A percentile compares a stretch with the other conserved stretches of the same genome.
These are phyloP conservation scores for Reutealis trisperma DNA, from an alignment of 345 rosid genomes.

Conservation along the genomic window DNA sequence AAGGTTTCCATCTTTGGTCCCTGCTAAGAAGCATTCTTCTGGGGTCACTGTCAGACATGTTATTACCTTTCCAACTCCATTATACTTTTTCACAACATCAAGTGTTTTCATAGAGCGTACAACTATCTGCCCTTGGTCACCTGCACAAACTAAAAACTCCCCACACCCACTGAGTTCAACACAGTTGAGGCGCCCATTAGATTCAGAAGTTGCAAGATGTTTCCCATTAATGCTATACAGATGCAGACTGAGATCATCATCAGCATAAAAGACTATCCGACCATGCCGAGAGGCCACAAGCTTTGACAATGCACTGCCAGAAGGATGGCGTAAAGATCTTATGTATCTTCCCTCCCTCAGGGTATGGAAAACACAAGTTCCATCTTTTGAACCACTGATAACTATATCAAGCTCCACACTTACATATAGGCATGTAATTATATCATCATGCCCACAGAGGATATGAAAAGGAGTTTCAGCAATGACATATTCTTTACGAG, in stretches of 20 bases:
- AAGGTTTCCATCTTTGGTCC: slow-evolving; percentile 90
- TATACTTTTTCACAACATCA: slow-evolving; percentile 69
- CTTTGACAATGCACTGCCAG: slow-evolving; percentile 79
- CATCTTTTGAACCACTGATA: slow-evolving; percentile 97
- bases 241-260: slow-evolving; percentile 87
- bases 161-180: slow-evolving; percentile 86
- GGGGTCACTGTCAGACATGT: slow-evolving; percentile 78
- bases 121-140: slow-evolving; percentile 93
- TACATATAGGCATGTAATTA: slow-evolving; percentile 81
- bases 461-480: slow-evolving; percentile 92
- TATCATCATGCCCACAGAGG: slow-evolving; percentile 92
- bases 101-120: slow-evolving; percentile 92
- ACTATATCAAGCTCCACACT: slow-evolving; percentile 93
- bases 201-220: slow-evolving; percentile 84
- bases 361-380: slow-evolving; percentile 91
- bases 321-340: slow-evolving; percentile 83
- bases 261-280: slow-evolving; percentile 72
- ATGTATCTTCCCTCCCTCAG: slow-evolving; percentile 86
- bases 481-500: slow-evolving; percentile 68
- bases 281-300: slow-evolving; percentile 90
- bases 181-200: slow-evolving; percentile 90
- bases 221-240: slow-evolving; percentile 91
- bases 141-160: slow-evolving; percentile 85
- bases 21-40: slow-evolving; percentile 94
- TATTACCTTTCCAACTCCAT: slow-evolving; percentile 77